Evolutionary conservation across 2,329 filamentous ascomycete genomes (phyloP).

Genomic region (Exophiala bonariae): DNA sequence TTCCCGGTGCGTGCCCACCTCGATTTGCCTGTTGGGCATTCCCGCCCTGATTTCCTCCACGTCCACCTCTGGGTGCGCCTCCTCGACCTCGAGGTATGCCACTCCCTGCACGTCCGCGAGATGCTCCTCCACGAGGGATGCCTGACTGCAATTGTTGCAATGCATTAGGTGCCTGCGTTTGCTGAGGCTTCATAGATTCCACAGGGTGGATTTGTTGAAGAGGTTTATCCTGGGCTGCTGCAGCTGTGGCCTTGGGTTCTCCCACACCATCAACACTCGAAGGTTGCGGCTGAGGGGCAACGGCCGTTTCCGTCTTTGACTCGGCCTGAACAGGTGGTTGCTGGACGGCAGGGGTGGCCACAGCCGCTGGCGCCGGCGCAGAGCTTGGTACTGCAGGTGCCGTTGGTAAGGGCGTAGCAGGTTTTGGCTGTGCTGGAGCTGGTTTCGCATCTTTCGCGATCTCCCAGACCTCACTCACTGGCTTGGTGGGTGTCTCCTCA

Average conservation of each 20-base stretch:
- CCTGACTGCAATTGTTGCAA: constrained; percentile 23
- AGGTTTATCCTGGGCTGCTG: constrained; percentile 19
- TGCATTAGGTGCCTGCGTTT: constrained; percentile 19
- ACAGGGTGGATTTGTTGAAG: constrained; percentile 9
- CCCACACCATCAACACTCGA: constrained; percentile 8
- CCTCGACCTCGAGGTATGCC: constrained; percentile 45
- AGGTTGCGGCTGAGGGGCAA: constrained; percentile 12
- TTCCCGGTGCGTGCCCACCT: constrained; percentile 21
- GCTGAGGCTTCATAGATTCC: constrained; percentile 18
- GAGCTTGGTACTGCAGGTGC: constrained; percentile 15
- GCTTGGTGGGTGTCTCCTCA: constrained; percentile 77
- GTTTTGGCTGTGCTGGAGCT: constrained; percentile 33
- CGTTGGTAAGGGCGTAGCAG: constrained; percentile 29
- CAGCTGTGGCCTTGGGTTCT: constrained; percentile 16
- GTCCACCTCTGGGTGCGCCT: constrained; percentile 36
- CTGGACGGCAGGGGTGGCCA: constrained; percentile 10
- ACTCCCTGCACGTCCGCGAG: constrained; percentile 35
- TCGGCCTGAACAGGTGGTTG: neutral
- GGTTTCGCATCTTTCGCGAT: constrained; percentile 69
- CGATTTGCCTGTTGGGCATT: constrained; percentile 33
- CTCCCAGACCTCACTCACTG: constrained; percentile 85
- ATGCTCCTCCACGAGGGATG: constrained; percentile 21
- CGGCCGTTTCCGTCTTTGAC: neutral
- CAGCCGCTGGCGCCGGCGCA: constrained; percentile 9
- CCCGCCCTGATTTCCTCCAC: constrained; percentile 44